Base-by-base conservation (phyloP, 1,139 yeast species). In the Suhomyces maxii region DNA sequence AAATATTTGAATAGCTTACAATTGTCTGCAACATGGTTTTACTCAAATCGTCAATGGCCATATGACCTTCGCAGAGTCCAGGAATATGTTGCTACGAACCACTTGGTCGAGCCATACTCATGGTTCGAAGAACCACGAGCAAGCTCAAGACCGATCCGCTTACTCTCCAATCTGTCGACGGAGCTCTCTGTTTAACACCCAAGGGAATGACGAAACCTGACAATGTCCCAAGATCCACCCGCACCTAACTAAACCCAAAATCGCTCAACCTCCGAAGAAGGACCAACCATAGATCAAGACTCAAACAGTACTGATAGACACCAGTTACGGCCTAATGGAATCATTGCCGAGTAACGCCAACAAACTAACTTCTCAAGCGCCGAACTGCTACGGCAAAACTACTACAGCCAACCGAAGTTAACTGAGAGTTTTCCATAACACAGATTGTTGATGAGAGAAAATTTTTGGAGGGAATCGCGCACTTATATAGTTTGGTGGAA, bases 1-100 rank as follows among this genome's bases (percentile, higher is more conserved):
- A n/a, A 33, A 3, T 3, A 33, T 3, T 10, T 3, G 35, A 8
- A n/a, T 12, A 23, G 9, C 34, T 33, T 39, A 39, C 42, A 39
- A 36, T 76, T 85, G 89, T 85, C 64, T 73, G 89, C 90, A 80
- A 84, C 87, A 85, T 85, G 90, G 91, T 85, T 86, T 85, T 84
- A 84, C 93, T 86, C 90, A 84, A 84, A 79, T 86, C 90, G 84
- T 82, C 79, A 86, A 71, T 54, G 79, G 89, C 79, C 87, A 80
- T 36, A 79, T 71, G 83, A 71, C 87, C 84, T 86, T 76, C 90
- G 89, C 84, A 85, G 87, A 79, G 93, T 84, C 76, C 84, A 86
- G 95, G 95, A 86, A 86, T 86, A 86, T 86, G 89, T 86, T 80
- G 91, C 89, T 75, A 66, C 79, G 71, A 59, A 61, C 61, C 49